Percentiles rank a stretch among this genome's conserved stretches.
phyloP scores from a whole-genome alignment of 2,329 filamentous ascomycete genomes.

The Colletotrichum lupini region DNA sequence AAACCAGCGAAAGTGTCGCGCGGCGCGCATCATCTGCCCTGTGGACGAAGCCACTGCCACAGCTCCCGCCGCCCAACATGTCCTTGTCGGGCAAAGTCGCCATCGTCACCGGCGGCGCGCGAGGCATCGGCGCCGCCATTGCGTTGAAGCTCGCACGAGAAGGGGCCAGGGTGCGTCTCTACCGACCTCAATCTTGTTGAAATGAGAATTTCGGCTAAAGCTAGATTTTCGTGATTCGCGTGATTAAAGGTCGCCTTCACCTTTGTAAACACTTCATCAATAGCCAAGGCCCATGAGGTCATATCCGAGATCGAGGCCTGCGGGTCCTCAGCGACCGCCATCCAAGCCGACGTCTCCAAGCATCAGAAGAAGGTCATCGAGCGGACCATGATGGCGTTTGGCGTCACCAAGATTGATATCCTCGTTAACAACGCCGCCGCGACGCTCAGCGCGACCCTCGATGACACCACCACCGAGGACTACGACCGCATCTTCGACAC shows the following conservation, averaged over 20 bases:
- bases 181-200: background rate
- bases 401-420: constrained; percentile 37
- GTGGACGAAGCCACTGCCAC: constrained; percentile 37
- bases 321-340: constrained; percentile 38
- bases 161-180: constrained; percentile 60
- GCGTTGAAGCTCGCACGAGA: constrained; percentile 66
- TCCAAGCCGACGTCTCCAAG: constrained; percentile 37
- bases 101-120: constrained; percentile 50
- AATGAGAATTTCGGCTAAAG: constrained; percentile 20
- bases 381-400: constrained; percentile 37
- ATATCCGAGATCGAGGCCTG: constrained; percentile 39
- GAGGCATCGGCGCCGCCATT: constrained; percentile 70
- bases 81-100: constrained; percentile 36
- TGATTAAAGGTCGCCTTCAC: constrained; percentile 36
- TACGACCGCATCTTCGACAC: constrained; percentile 37
- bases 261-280: constrained; percentile 35
- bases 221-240: constrained; percentile 4
- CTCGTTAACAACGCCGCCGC: constrained; percentile 38
- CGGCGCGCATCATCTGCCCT: constrained; percentile 32
- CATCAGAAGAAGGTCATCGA: constrained; percentile 37
- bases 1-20: constrained; percentile 14
- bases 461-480: constrained; percentile 34
- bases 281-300: constrained; percentile 37
- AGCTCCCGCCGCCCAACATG: constrained; percentile 35
- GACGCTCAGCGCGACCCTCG: constrained; percentile 34